Percentiles rank a stretch among this genome's conserved stretches.
Conservation (phyloP, 495 filamentous ascomycete species). For the Pseudevernia furfuracea region DNA sequence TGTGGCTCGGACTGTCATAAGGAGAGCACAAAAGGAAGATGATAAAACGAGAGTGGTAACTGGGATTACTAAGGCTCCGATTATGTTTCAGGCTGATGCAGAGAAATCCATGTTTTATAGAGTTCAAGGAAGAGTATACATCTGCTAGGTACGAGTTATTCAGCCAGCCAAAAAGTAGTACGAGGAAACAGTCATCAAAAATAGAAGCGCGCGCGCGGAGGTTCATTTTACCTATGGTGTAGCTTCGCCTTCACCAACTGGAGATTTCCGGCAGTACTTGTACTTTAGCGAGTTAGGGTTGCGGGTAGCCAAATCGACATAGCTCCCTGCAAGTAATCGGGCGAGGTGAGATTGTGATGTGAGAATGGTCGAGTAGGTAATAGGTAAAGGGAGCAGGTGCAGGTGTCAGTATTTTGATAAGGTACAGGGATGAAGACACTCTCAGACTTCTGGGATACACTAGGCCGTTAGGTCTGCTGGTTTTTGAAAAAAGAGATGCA, state of each 20-base stretch:
- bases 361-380: not conserved
- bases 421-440: constrained; percentile 4
- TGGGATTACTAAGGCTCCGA: constrained; percentile 12
- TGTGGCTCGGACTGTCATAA: constrained; percentile 8
- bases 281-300: constrained; percentile 17
- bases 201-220: constrained; percentile 13
- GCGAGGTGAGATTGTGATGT: constrained; percentile 12
- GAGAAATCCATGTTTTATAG: constrained; percentile 6
- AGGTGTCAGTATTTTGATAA: no score
- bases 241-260: constrained; percentile 10
- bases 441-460: constrained; percentile 1
- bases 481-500: not conserved
- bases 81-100: constrained; percentile 14
- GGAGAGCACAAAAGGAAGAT: constrained; percentile 9
- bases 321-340: constrained; percentile 4
- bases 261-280: constrained; percentile 10
- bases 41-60: constrained; percentile 14
- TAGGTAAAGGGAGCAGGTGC: not conserved
- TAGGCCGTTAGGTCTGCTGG: constrained; percentile 1
- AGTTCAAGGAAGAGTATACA: constrained; percentile 13
- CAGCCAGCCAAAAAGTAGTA: constrained; percentile 11
- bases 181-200: constrained; percentile 10
- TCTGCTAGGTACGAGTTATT: constrained; percentile 13
- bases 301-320: constrained; percentile 17
- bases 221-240: constrained; percentile 15